These are phyloP conservation scores for Aspergillus incahuasiensis DNA, from an alignment of 495 filamentous ascomycete genomes.

Conservation along the genomic window DNA sequence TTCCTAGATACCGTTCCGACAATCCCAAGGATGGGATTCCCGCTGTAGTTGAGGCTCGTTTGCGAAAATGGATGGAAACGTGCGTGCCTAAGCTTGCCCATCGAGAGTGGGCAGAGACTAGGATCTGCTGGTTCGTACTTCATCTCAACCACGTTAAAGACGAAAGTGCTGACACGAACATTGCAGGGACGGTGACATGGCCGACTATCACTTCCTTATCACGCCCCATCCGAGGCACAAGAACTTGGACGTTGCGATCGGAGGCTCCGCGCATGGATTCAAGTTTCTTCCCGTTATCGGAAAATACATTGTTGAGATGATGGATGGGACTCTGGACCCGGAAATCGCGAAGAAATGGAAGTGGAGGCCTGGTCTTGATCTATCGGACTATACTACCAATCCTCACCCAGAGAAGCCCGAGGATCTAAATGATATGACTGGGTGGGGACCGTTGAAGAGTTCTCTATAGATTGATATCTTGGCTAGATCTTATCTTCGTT, in stretches of 20 bases:
- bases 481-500: not conserved
- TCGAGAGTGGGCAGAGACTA: constrained; percentile 1
- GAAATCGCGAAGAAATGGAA: constrained; percentile 4
- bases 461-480: not conserved
- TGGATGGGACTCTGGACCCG: constrained; percentile 24
- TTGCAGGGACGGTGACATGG: constrained; percentile 7
- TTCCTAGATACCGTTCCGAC: constrained; percentile 5
- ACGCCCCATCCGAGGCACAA: not conserved
- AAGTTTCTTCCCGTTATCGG: constrained; percentile 38
- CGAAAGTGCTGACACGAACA: not conserved
- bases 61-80: constrained; percentile 4
- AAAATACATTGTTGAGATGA: constrained; percentile 30
- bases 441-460: not conserved
- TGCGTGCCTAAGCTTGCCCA: constrained; percentile 2
- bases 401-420: not conserved
- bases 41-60: constrained; percentile 1
- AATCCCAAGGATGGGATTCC: not conserved
- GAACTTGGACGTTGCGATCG: constrained; percentile 23
- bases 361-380: constrained; percentile 1
- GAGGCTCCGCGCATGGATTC: constrained; percentile 40
- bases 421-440: not conserved
- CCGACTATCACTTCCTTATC: constrained; percentile 6
- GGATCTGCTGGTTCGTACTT: constrained; percentile 3
- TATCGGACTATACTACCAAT: not conserved
- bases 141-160: not conserved